Evolutionary conservation across 192 early-diverging fungal genomes (phyloP).

Genomic region (Piromyces sp.): DNA sequence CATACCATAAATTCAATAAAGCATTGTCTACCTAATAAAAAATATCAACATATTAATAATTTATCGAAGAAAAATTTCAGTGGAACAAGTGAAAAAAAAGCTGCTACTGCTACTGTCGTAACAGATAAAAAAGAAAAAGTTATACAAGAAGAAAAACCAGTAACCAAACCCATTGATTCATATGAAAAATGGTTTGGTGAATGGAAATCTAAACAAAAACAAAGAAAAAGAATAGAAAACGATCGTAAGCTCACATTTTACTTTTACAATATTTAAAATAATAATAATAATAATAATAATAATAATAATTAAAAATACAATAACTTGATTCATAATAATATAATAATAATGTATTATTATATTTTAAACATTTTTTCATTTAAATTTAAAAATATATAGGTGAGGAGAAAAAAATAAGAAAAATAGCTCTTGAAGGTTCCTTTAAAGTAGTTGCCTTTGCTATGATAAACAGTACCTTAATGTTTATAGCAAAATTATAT

Average conservation of each 20-base stretch:
- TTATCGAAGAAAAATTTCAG: neutral
- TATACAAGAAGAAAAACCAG: neutral
- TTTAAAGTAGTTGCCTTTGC: constrained; percentile 33
- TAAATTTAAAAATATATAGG: constrained; percentile 4
- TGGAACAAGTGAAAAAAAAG: neutral
- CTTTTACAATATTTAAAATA: no score
- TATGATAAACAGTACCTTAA: constrained; percentile 10
- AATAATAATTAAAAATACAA: no score
- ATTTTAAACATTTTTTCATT: neutral
- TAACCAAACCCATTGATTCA: neutral
- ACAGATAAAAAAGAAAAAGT: neutral
- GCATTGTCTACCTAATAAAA: neutral
- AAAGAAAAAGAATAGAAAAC: neutral
- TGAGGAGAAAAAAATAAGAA: constrained; percentile 6
- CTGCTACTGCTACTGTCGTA: no score
- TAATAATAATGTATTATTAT: no score
- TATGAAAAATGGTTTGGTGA: neutral
- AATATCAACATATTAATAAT: neutral
- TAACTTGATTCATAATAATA: no score
- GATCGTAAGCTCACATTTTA: neutral
- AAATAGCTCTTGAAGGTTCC: constrained; percentile 19
- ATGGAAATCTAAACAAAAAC: neutral
- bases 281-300: no score
- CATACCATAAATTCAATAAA: neutral
- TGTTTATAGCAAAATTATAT: neutral